Conservation (phyloP, 1,284 basidiomycete genomes). For the Rhodotorula sp. region DNA sequence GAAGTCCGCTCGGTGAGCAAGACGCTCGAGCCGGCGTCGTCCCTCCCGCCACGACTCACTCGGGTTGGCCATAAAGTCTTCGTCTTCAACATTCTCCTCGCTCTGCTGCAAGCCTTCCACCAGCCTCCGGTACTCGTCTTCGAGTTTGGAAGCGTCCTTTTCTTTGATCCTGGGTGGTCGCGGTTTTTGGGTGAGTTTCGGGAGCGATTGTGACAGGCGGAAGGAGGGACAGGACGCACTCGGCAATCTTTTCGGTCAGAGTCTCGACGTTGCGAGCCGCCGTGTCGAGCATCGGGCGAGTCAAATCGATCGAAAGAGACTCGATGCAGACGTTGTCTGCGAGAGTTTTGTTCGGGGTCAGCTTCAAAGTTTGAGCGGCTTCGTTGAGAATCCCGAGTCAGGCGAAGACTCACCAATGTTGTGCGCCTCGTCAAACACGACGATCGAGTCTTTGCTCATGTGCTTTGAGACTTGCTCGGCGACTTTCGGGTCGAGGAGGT, state of each 20-base stretch:
- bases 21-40: not conserved
- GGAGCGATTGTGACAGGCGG: not conserved
- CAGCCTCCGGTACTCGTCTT: constrained; percentile 95
- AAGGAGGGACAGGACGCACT: constrained; percentile 58
- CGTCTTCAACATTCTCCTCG: constrained; percentile 62
- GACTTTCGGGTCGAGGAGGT: constrained; percentile 97
- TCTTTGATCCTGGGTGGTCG: constrained; percentile 71
- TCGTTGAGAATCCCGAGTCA: not conserved
- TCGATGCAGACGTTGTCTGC: constrained; percentile 98
- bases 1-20: constrained; percentile 31
- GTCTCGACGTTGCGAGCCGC: constrained; percentile 84
- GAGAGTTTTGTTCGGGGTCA: not conserved
- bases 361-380: too few species aligned
- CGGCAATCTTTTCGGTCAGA: constrained; percentile 88
- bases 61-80: constrained; percentile 86
- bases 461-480: constrained; percentile 99
- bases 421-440: constrained; percentile 99
- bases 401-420: constrained; percentile 75
- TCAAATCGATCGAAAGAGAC: constrained; percentile 94
- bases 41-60: constrained; percentile 55
- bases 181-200: too few species aligned
- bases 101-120: constrained; percentile 74
- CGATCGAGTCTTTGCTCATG: constrained; percentile 94
- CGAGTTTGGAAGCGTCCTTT: constrained; percentile 88
- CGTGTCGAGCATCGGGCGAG: constrained; percentile 96